These are phyloP conservation scores for Steccherinum ochraceum DNA, from an alignment of 768 basidiomycete species.

Conservation along the genomic window DNA sequence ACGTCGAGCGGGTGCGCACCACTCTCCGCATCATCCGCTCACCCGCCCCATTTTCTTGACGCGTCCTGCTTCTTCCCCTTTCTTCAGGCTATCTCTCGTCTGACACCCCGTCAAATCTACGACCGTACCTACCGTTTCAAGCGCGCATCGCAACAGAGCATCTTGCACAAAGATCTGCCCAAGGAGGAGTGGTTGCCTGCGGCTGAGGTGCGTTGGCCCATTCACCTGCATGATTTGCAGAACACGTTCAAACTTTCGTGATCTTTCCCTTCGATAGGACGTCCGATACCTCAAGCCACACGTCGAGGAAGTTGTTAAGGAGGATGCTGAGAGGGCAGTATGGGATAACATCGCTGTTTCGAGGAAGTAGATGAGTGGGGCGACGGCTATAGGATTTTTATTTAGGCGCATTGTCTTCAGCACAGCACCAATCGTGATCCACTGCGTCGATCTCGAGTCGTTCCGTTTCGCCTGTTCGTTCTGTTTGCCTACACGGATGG, in stretches of 20 bases:
- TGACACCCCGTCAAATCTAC: slow-evolving; percentile 74
- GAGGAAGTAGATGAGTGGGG: slow-evolving; percentile 36
- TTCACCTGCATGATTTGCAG: not conserved
- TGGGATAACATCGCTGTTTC: slow-evolving; percentile 79
- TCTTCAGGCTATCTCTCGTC: slow-evolving; percentile 71
- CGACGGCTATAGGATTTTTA: not conserved
- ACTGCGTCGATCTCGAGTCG: too few species aligned
- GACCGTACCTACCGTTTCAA: slow-evolving; percentile 91
- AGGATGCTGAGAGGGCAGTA: slow-evolving; percentile 66
- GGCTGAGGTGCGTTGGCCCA: slow-evolving; percentile 55
- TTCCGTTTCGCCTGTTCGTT: too few species aligned
- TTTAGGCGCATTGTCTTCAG: too few species aligned
- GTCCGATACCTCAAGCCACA: slow-evolving; percentile 81
- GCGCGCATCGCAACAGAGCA: slow-evolving; percentile 70
- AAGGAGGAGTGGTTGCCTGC: slow-evolving; percentile 75
- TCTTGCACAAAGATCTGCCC: slow-evolving; percentile 74
- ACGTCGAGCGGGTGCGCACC: slow-evolving; percentile 67
- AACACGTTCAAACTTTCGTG: not conserved
- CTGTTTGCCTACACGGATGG: too few species aligned
- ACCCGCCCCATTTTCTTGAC: not conserved
- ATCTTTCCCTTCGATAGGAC: slow-evolving; percentile 56
- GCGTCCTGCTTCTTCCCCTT: not conserved
- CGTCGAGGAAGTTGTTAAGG: slow-evolving; percentile 64
- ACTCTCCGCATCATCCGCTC: not conserved
- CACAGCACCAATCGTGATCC: too few species aligned